phyloP scores from a whole-genome alignment of 2,329 filamentous ascomycete species.

The Domatiomyces globalis region DNA sequence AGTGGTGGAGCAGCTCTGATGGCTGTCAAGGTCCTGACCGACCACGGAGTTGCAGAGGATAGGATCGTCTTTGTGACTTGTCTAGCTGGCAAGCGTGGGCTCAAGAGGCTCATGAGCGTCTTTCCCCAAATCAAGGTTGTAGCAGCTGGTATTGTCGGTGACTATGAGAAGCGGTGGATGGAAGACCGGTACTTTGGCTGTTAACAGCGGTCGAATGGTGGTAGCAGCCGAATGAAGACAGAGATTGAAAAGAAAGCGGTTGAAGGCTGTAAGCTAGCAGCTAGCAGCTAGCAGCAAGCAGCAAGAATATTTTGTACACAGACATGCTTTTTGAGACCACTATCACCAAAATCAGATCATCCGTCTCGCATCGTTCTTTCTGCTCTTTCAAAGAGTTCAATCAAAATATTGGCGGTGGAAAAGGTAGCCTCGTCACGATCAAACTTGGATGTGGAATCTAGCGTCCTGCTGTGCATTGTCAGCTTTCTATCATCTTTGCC shows the following conservation, averaged over 20 bases:
- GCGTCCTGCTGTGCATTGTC: neutral
- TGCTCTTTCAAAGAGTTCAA: neutral
- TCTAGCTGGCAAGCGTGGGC: slow-evolving; percentile 66
- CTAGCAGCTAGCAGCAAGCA: neutral
- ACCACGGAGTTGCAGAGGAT: slow-evolving; percentile 75
- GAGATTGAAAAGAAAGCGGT: neutral
- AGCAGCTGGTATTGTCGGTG: slow-evolving; percentile 65
- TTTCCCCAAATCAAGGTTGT: slow-evolving; percentile 81
- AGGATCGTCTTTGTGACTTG: slow-evolving; percentile 89
- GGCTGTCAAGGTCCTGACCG: slow-evolving; percentile 89
- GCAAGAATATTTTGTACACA: neutral
- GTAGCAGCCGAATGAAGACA: neutral
- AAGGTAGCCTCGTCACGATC: neutral
- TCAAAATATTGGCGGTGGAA: neutral
- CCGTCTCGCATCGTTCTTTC: neutral
- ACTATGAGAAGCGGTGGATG: slow-evolving; percentile 77
- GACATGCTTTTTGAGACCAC: neutral
- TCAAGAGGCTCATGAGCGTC: slow-evolving; percentile 74
- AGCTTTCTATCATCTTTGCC: neutral
- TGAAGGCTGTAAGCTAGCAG: neutral
- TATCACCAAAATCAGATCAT: neutral
- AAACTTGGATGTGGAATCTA: neutral
- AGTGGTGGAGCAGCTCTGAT: slow-evolving; percentile 76
- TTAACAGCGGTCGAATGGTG: slow-evolving; percentile 25
- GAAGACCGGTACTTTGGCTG: slow-evolving; percentile 86